Evolutionary conservation across 2,329 filamentous ascomycete species (phyloP).

Genomic region (Xylariaceae sp.): DNA sequence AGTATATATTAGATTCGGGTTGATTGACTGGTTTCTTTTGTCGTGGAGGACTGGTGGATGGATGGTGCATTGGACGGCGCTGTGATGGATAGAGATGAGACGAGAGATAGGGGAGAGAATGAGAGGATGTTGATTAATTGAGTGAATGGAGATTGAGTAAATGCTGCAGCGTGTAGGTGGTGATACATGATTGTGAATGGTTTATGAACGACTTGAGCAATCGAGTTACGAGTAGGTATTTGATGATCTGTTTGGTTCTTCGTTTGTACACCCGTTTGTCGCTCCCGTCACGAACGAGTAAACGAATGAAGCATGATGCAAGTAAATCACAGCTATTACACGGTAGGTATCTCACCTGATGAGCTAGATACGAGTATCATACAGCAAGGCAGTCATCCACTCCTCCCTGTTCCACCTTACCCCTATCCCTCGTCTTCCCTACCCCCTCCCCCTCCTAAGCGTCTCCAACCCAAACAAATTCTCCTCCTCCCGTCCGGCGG

Average conservation of each 20-base stretch:
- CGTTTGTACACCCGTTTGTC: neutral
- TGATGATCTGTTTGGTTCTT: too few species aligned
- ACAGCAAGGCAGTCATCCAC: neutral
- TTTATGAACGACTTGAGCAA: too few species aligned
- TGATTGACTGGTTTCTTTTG: too few species aligned
- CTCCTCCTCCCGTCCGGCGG: slow-evolving; percentile 37
- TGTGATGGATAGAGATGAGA: neutral
- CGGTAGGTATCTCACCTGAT: too few species aligned
- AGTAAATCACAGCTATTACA: too few species aligned
- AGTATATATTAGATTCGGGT: too few species aligned
- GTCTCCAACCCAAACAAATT: slow-evolving; percentile 52
- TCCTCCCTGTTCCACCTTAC: neutral
- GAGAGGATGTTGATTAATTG: neutral
- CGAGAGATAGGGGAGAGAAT: too few species aligned
- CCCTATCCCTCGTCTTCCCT: neutral
- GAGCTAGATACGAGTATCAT: too few species aligned
- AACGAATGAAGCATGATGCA: too few species aligned
- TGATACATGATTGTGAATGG: too few species aligned
- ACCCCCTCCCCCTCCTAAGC: slow-evolving; percentile 19
- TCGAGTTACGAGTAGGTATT: too few species aligned
- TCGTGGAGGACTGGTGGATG: neutral
- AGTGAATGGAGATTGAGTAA: neutral
- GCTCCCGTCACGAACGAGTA: neutral
- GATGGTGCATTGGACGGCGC: neutral
- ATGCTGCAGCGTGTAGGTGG: too few species aligned